Evolutionary conservation across 805 yeast genomes (phyloP).

Genomic region (Yamadazyma sp.): DNA sequence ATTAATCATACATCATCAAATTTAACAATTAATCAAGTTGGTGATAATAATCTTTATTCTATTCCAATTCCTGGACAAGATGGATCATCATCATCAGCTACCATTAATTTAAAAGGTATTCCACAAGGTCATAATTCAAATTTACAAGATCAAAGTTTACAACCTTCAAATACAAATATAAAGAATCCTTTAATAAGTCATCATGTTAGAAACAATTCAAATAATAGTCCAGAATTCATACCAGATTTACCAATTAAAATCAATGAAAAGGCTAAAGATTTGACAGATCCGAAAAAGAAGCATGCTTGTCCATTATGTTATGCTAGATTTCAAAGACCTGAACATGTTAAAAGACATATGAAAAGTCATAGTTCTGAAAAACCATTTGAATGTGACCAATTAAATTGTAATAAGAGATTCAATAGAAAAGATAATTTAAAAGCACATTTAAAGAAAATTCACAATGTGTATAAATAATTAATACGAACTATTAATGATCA

Average conservation of each 20-base stretch:
- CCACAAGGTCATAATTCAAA: not conserved
- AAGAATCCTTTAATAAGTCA: no score
- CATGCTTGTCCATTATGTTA: slow-evolving; percentile 67
- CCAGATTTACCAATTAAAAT: slow-evolving; percentile 15
- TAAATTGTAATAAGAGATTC: slow-evolving; percentile 52
- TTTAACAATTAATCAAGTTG: not conserved
- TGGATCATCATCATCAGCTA: slow-evolving; percentile 2
- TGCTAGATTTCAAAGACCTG: slow-evolving; percentile 64
- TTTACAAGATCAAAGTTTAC: not conserved
- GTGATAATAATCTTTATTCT: slow-evolving; percentile 1
- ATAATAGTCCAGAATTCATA: slow-evolving; percentile 12
- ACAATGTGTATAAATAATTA: slow-evolving; percentile 25
- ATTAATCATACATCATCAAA: no score
- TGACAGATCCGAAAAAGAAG: slow-evolving; percentile 46
- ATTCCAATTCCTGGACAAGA: slow-evolving; percentile 6
- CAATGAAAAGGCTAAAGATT: slow-evolving; percentile 10
- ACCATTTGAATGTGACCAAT: slow-evolving; percentile 53
- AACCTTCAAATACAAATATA: not conserved
- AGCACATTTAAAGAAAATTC: slow-evolving; percentile 62
- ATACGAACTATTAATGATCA: no score
- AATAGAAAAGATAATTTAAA: slow-evolving; percentile 59
- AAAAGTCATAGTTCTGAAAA: slow-evolving; percentile 56
- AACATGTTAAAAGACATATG: slow-evolving; percentile 66
- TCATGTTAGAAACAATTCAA: slow-evolving; percentile 8
- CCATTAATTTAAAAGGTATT: not conserved